phyloP scores from a whole-genome alignment of 192 early-diverging fungal genomes.

The Coemansia sp. region DNA sequence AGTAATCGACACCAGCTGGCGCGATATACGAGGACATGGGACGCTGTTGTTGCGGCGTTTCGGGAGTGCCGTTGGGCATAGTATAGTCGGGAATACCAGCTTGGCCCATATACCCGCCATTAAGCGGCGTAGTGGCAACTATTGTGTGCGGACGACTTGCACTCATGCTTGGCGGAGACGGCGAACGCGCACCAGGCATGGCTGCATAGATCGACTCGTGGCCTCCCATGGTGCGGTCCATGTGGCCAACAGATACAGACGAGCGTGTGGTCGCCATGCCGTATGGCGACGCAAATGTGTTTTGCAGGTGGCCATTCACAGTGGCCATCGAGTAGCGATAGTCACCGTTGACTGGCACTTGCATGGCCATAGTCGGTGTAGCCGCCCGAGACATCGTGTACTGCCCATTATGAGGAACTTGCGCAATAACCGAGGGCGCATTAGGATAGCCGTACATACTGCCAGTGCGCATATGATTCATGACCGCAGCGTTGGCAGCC shows the following conservation, averaged over 20 bases:
- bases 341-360: slow-evolving; percentile 14
- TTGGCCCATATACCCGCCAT: background rate
- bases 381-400: slow-evolving; percentile 24
- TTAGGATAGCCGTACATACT: slow-evolving; percentile 14
- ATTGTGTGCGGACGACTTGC: background rate
- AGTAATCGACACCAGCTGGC: slow-evolving; percentile 8
- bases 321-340: slow-evolving; percentile 28
- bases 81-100: background rate
- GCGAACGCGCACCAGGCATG: background rate
- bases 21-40: slow-evolving; percentile 11
- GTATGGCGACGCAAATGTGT: background rate
- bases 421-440: slow-evolving; percentile 12
- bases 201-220: background rate
- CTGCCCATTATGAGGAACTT: background rate
- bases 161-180: background rate
- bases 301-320: slow-evolving; percentile 18
- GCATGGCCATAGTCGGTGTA: slow-evolving; percentile 37
- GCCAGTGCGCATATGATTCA: slow-evolving; percentile 10
- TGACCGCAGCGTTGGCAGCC: background rate
- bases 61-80: slow-evolving; percentile 5
- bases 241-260: background rate
- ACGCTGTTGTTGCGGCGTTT: background rate
- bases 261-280: background rate
- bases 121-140: background rate
- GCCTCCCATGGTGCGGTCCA: background rate